Conservation (phyloP, 2,329 filamentous ascomycete genomes). For the Metarhizium robertsii region DNA sequence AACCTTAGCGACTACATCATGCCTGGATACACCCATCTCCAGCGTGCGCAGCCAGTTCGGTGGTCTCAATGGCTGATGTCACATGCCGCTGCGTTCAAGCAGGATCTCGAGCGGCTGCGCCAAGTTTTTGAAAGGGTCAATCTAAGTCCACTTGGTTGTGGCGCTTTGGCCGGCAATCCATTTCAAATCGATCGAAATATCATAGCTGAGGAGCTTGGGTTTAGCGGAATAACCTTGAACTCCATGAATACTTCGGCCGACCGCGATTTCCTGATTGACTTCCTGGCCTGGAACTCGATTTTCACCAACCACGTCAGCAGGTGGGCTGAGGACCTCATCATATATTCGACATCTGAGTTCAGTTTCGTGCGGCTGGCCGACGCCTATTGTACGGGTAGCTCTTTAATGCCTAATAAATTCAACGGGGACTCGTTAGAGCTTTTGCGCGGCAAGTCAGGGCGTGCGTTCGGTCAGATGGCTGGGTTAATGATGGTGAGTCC, state of each 20-base stretch:
- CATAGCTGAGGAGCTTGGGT: slow-evolving; percentile 73
- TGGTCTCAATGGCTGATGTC: slow-evolving; percentile 78
- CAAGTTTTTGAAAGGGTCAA: slow-evolving; percentile 70
- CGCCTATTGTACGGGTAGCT: slow-evolving; percentile 69
- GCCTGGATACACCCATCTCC: slow-evolving; percentile 83
- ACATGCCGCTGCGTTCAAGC: slow-evolving; percentile 60
- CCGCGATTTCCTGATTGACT: slow-evolving; percentile 75
- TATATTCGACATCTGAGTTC: slow-evolving; percentile 71
- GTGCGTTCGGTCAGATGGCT: slow-evolving; percentile 72
- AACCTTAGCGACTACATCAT: slow-evolving; percentile 52
- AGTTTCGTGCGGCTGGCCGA: slow-evolving; percentile 68
- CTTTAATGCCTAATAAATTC: slow-evolving; percentile 78
- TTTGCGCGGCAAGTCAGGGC: slow-evolving; percentile 31
- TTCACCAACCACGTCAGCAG: slow-evolving; percentile 73
- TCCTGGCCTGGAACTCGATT: slow-evolving; percentile 68
- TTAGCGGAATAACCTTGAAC: slow-evolving; percentile 66
- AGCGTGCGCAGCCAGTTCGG: slow-evolving; percentile 69
- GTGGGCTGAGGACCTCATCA: slow-evolving; percentile 79
- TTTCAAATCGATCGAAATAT: slow-evolving; percentile 73
- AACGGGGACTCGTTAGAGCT: not conserved
- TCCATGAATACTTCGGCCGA: slow-evolving; percentile 68
- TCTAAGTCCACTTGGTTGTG: slow-evolving; percentile 59
- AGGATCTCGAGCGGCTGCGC: slow-evolving; percentile 68
- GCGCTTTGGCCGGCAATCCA: slow-evolving; percentile 71
- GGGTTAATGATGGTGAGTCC: slow-evolving; percentile 44